These are phyloP conservation scores for Gynochthodes officinalis DNA, from an alignment of 257 asterid genomes.

Conservation along the genomic window DNA sequence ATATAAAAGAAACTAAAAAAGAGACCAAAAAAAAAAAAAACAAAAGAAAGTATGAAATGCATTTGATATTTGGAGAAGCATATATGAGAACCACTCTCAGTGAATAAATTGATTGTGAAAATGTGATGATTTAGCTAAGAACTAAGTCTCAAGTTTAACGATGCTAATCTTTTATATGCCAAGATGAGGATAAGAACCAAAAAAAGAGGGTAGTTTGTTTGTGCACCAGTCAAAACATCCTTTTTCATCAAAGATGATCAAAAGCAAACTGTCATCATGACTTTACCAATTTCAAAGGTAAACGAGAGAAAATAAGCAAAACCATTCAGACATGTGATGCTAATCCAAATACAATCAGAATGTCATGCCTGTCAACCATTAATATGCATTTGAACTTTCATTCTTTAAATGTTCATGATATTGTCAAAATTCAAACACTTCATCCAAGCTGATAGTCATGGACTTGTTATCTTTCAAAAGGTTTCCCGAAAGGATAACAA, in stretches of 20 bases:
- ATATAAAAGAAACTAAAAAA: neutral
- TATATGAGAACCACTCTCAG: neutral
- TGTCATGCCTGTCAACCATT: neutral
- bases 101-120: neutral
- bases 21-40: neutral
- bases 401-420: neutral
- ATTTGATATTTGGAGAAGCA: neutral
- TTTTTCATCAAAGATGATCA: neutral
- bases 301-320: neutral
- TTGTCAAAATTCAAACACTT: neutral
- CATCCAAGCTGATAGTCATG: neutral
- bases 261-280: neutral
- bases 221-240: neutral
- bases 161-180: neutral
- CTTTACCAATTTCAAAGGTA: neutral
- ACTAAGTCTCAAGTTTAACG: neutral
- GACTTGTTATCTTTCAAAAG: neutral
- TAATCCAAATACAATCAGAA: neutral
- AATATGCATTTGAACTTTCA: neutral
- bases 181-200: neutral
- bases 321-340: neutral
- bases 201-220: neutral
- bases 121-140: neutral
- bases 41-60: too few species aligned
- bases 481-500: neutral